Evolutionary conservation across 1,284 basidiomycete species (phyloP), one percentile per base, ranked within the genome.

Genomic region (Cutaneotrichosporon mucoides): DNA sequence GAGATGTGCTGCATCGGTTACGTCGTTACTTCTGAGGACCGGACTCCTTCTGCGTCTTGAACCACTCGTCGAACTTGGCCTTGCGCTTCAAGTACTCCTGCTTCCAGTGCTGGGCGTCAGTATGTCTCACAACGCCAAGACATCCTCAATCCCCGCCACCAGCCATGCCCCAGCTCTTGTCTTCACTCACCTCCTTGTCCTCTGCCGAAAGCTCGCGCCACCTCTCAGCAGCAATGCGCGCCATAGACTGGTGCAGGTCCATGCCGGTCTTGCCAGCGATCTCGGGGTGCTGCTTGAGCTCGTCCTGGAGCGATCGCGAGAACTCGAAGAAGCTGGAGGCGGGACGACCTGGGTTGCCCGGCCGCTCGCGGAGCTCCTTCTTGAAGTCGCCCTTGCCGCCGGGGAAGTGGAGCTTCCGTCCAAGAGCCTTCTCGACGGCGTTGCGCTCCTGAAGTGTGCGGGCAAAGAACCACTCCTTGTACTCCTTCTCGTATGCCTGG

Each of bases 171-270:
- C 24, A 24, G 24, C 24, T 24, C 24, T 24, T 24, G 24, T 24
- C 24, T 24, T 24, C 11, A 69, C 71, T 63, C 58, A 74, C 73
- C 63, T 66, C 45, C 61, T 72, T 70, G 55, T 72, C 68, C 9
- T 46, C 59, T 6, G 67, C 66, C 13, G 57, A 52, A 60, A 76
- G 53, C 10, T 41, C 50, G 45, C 64, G 67, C 73, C 73, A 76
- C 48, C 55, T 51, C 48, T 64, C 65, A 2, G 69, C 72, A 1
- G 65, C 64, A 49, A 59, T 33, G 57, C 63, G 69, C 8, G 68
- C 66, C 10, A 65, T 35, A 49, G 13, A 56, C 37, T 3, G 9
- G 56, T 50, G 6, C 7, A 2, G 3, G 13, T 37, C n/a, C n/a
- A 44, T 36, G 11, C 52, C 54, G n/a, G 48, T 9, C 41, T 55